Percentiles rank a stretch among this genome's conserved stretches.
Evolutionary conservation across 2,329 filamentous ascomycete genomes (phyloP).

Genomic region (Colletotrichum tropicale): DNA sequence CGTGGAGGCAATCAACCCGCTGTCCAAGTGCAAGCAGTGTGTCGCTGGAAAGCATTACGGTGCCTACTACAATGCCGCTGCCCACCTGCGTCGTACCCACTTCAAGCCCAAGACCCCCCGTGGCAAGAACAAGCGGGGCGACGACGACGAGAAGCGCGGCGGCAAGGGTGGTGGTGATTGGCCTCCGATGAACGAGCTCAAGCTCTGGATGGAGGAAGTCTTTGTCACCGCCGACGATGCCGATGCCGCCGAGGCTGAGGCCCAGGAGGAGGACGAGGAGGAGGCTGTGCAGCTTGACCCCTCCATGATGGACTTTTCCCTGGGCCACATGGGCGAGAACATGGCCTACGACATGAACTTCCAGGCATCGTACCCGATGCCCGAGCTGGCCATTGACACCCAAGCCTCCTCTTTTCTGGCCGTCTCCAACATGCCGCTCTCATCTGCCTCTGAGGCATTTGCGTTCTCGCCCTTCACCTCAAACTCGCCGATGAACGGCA

Average conservation of each 20-base stretch:
- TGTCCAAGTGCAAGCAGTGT: slow-evolving; percentile 86
- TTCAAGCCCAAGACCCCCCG: slow-evolving; percentile 71
- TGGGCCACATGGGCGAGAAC: slow-evolving; percentile 18
- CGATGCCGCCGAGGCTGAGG: slow-evolving; percentile 22
- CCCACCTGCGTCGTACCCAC: slow-evolving; percentile 85
- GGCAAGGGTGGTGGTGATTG: slow-evolving; percentile 59
- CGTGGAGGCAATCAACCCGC: slow-evolving; percentile 63
- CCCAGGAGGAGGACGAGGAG: slow-evolving; percentile 29
- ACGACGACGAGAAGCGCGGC: slow-evolving; percentile 54
- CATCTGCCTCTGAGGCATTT: slow-evolving; percentile 12
- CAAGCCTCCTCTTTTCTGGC: slow-evolving; percentile 9
- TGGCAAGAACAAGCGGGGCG: slow-evolving; percentile 41
- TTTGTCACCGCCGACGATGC: slow-evolving; percentile 43
- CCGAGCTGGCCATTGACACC: slow-evolving; percentile 15
- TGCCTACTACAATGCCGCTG: slow-evolving; percentile 93
- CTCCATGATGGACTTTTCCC: slow-evolving; percentile 13
- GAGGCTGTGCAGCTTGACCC: neutral
- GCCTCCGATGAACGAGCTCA: slow-evolving; percentile 61
- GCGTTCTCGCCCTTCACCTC: slow-evolving; percentile 9
- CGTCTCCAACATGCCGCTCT: slow-evolving; percentile 12
- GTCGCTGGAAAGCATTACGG: slow-evolving; percentile 79
- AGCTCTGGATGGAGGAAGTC: slow-evolving; percentile 64
- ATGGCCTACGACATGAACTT: slow-evolving; percentile 12
- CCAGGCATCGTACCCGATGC: slow-evolving; percentile 4
- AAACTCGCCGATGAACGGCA: slow-evolving; percentile 15